phyloP scores from a whole-genome alignment of 352 stramenopile genomes.

The Blastocystis sp. region DNA sequence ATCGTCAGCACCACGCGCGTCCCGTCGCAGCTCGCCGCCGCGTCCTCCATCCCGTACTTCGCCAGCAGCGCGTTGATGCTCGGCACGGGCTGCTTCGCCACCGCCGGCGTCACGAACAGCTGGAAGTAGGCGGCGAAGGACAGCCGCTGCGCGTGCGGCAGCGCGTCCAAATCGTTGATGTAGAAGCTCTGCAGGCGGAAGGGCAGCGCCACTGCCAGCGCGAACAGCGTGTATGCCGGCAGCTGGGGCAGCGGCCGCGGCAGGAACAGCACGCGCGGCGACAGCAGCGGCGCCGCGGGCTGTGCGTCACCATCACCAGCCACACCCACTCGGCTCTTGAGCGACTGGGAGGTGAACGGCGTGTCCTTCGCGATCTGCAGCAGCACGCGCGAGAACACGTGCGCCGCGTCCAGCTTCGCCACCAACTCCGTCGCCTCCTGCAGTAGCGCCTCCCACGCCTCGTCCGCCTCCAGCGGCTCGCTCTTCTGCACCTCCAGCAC shows the following conservation, averaged over 20 bases:
- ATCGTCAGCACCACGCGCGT: neutral
- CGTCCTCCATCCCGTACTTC: neutral
- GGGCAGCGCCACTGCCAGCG: neutral
- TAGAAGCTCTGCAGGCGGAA: constrained; percentile 29
- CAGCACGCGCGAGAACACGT: constrained; percentile 1
- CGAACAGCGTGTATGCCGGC: constrained; percentile 36
- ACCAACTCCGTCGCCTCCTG: neutral
- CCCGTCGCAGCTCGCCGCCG: neutral
- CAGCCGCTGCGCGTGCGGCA: neutral
- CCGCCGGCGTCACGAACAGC: constrained; percentile 20
- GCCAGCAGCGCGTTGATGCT: neutral
- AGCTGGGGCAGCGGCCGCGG: neutral
- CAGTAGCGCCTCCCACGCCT: neutral
- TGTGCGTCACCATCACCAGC: neutral
- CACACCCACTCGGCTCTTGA: constrained; percentile 9
- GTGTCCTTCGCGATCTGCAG: neutral
- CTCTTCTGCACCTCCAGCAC: neutral
- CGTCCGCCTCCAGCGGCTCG: neutral
- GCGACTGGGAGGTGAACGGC: constrained; percentile 26
- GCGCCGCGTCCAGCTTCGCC: neutral
- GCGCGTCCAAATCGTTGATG: constrained; percentile 30
- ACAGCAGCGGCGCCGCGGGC: neutral
- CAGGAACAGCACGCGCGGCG: neutral
- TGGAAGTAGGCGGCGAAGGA: constrained; percentile 20
- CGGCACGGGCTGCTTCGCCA: neutral